Base-by-base conservation (phyloP, 108 stramenopile species). In the Aurantiochytrium sp. region DNA sequence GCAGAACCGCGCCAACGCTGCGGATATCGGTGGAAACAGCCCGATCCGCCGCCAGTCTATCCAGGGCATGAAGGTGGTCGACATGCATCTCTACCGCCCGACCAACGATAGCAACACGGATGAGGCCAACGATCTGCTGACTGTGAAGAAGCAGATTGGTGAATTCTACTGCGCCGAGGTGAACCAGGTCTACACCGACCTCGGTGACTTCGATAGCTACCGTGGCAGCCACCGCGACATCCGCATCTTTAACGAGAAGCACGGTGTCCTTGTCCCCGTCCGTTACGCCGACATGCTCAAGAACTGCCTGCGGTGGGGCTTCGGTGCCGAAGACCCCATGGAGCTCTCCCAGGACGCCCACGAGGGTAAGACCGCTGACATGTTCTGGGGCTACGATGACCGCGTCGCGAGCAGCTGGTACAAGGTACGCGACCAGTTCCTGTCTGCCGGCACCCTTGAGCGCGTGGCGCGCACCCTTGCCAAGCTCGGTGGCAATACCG, bases 21-120 rank as follows among this genome's bases (percentile, higher is more conserved):
- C 42, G 5, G 55, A 59, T 5, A 73, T 73, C 36, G 41, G 41
- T 17, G 24, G 39, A 4, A 73, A n/a, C 6, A 22, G 41, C 27
- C 22, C n/a, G 4, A 32, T 32, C 55, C 22, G 22, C 22, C 5
- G 41, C 15, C 24, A 37, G 42, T 27, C n/a, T 5, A 42, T 73
- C 22, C 37, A 42, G 69, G 69, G 69, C 19, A 73, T 73, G 69
- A 73, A 37, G 41, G 69, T 73, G 4, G 69, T 73, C 4, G 69
- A 73, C 69, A 73, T 45, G 42, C 41, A 73, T 17, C 37, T 73
- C 5, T 73, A 73, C 42, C 37, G 42, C n/a, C 69, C 69, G 4
- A 73, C 41, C 0, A 59, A 27, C 0, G 55, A 32, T 0, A 21
- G 5, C 17, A 31, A 27, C 32, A 12, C 6, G 4, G 55, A 59